Evolutionary conservation across 2,329 filamentous ascomycete species (phyloP).

Genomic region (Cordyceps sp.): DNA sequence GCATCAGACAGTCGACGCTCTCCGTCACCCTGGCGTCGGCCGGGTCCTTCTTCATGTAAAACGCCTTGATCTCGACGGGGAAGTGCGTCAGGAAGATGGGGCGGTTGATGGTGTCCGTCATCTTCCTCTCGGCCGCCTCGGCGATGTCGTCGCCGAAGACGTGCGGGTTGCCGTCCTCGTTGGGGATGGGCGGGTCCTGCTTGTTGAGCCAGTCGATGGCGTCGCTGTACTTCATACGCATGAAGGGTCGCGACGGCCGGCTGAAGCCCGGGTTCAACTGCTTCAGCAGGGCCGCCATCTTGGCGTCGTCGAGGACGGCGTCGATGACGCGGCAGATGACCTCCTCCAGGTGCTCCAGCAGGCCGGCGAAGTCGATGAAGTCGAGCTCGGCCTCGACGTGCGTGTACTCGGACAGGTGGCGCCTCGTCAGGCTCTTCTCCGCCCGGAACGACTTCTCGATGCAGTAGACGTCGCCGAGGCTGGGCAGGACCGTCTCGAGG

Average conservation of each 20-base stretch:
- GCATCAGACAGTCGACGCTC: constrained; percentile 74
- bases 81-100: constrained; percentile 97
- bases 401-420: constrained; percentile 90
- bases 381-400: constrained; percentile 94
- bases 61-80: constrained; percentile 93
- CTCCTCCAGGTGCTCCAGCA: constrained; percentile 73
- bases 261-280: constrained; percentile 84
- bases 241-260: constrained; percentile 69
- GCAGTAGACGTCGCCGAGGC: constrained; percentile 89
- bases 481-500: constrained; percentile 84
- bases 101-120: constrained; percentile 92
- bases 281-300: constrained; percentile 57
- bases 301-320: constrained; percentile 54
- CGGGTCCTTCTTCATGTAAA: constrained; percentile 92
- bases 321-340: constrained; percentile 78
- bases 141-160: constrained; percentile 94
- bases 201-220: constrained; percentile 89
- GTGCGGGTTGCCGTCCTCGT: constrained; percentile 84
- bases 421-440: constrained; percentile 86
- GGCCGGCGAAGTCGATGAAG: constrained; percentile 83
- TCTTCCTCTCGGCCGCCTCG: constrained; percentile 86
- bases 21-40: constrained; percentile 74
- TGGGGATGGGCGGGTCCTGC: constrained; percentile 57
- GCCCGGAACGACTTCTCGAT: constrained; percentile 98
- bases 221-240: constrained; percentile 87